Evolutionary conservation across 768 basidiomycete genomes (phyloP).

Genomic region (Tricholoma sp.): DNA sequence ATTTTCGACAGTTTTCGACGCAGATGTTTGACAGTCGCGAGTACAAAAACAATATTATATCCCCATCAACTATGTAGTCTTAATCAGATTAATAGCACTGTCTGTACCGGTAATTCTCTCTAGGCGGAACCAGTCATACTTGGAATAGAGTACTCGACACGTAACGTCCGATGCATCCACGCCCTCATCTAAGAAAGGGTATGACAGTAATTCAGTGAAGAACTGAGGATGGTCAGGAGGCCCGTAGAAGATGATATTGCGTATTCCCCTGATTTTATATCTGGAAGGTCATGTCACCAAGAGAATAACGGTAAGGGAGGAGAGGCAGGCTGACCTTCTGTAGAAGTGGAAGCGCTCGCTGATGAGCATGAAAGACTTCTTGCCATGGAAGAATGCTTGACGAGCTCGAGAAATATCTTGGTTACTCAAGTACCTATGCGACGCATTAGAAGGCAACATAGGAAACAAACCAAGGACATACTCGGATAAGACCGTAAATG

Average conservation of each 20-base stretch:
- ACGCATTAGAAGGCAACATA: not conserved
- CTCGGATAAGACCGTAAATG: constrained; percentile 89
- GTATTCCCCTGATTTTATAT: constrained; percentile 90
- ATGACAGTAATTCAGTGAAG: constrained; percentile 85
- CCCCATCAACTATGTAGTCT: constrained; percentile 16
- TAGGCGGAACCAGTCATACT: constrained; percentile 83
- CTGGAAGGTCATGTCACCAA: constrained; percentile 29
- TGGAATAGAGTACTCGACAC: constrained; percentile 75
- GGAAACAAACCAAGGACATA: constrained; percentile 27
- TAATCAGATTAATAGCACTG: constrained; percentile 37
- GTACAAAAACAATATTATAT: no score
- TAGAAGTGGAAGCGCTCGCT: constrained; percentile 99
- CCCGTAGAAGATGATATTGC: constrained; percentile 90
- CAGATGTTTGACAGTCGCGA: constrained; percentile 38
- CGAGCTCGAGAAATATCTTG: constrained; percentile 93
- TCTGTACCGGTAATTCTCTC: constrained; percentile 77
- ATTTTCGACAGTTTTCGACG: constrained; percentile 43
- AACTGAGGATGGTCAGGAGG: constrained; percentile 89
- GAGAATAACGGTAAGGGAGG: not conserved
- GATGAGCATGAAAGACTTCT: constrained; percentile 81
- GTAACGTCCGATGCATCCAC: constrained; percentile 88
- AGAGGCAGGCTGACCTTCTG: constrained; percentile 49
- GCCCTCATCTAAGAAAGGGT: constrained; percentile 86
- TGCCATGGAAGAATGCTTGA: constrained; percentile 86
- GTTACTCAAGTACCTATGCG: constrained; percentile 78